Base-by-base conservation (phyloP, 352 stramenopile species). In the Pythium vanterpoolii region DNA sequence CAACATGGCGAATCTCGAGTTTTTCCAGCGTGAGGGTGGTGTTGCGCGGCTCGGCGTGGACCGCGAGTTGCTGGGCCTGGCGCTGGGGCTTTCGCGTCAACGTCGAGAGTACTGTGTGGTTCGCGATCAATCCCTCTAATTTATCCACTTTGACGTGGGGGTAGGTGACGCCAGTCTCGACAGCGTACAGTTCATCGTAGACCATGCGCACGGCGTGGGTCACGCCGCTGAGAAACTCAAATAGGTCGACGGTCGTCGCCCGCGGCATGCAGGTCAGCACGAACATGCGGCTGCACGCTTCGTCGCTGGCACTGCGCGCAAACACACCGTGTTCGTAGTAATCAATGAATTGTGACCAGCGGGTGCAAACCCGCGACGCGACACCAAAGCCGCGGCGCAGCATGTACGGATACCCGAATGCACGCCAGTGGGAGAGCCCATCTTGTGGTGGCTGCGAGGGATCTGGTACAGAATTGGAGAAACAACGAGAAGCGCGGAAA, bases 211-310 rank as follows among this genome's bases (percentile, higher is more conserved):
- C 69, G 1, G 68, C 73, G 48, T 68, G 68, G 46, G 79, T 71
- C 10, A 68, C 73, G 3, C 58, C 66, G 24, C 66, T 28, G 23
- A 76, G 62, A 16, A 86, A 81, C 49, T 83, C 73, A 2, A 66
- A 62, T 4, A 86, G 64, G 58, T 81, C 57, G 23, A 86, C 60
- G 0, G 45, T 59, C 34, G 62, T 66, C 0, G 28, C 13, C 19
- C 43, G 64, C 11, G 75, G 73, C 54, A 84, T 75, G 39, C 72
- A 66, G 31, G 69, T 81, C 34, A 88, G 42, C 26, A 83, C 66
- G 53, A 72, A 84, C 77, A 88, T 88, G 55, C 65, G 59, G 47
- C 52, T 79, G 50, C 70, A 69, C 24, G 60, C 64, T n/a, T 82
- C 62, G 30, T 82, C 67, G 1, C 63, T 51, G 19, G 65, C 39